phyloP scores from a whole-genome alignment of 176 grass and related monocot genomes.

The Triticum turgidum region DNA sequence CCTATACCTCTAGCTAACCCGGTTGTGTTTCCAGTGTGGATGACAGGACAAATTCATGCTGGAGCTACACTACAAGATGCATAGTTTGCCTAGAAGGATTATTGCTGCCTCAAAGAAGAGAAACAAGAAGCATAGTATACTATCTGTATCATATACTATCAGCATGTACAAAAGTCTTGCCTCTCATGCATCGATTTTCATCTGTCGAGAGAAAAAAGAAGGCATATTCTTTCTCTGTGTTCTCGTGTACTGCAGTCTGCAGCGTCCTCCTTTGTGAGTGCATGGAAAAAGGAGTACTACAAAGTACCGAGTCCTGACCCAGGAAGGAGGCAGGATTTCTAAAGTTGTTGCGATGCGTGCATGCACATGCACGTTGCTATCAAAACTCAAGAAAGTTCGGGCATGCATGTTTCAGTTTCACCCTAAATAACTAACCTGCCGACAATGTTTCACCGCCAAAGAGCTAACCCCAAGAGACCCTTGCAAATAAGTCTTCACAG shows the following conservation, averaged over 20 bases:
- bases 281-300: background rate
- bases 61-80: background rate
- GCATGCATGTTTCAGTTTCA: background rate
- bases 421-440: slow-evolving; percentile 10
- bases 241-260: background rate
- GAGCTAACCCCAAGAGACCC: background rate
- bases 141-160: background rate
- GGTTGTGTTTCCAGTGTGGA: background rate
- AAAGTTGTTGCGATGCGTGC: slow-evolving; percentile 5
- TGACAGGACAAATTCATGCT: slow-evolving; percentile 18
- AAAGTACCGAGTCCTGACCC: background rate
- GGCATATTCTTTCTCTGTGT: background rate
- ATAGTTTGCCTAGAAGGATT: background rate
- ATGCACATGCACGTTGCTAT: slow-evolving; percentile 25
- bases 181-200: background rate
- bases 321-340: slow-evolving; percentile 24
- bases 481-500: background rate
- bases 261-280: background rate
- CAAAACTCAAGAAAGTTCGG: background rate
- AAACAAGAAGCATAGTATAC: background rate
- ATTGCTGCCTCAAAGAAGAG: background rate
- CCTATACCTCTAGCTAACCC: background rate
- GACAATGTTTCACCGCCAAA: slow-evolving; percentile 25
- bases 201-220: background rate
- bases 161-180: background rate